Evolutionary conservation across 1,284 basidiomycete species (phyloP), one percentile per base, ranked within the genome.

Genomic region (Malassezia slooffiae): DNA sequence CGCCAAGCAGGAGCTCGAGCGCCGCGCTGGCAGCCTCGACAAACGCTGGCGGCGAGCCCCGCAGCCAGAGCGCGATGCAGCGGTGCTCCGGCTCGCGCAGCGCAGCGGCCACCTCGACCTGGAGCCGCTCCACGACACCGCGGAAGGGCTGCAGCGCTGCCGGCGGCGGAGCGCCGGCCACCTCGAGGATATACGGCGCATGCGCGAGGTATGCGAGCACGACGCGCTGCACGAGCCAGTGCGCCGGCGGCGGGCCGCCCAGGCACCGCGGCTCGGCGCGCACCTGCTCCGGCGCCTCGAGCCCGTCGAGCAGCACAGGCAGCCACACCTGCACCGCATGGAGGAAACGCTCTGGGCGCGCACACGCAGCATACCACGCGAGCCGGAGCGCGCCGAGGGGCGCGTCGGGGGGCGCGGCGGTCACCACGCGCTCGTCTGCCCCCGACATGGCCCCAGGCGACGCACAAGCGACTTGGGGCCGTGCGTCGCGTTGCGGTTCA

Each of bases 201-300:
- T 48, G 46, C 19, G 29, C 34, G 24, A 43, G n/a, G 30, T 43
- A 48, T 3, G 32, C 34, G 15, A 48, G 26, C 1, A 38, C 26
- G 6, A 42, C 21, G 17, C 35, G 41, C 36, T 42, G 46, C 22
- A 17, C 20, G 13, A 39, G 43, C 24, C 43, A 39, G 3, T n/a
- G 22, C 31, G 37, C 29, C 19, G 16, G 17, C 22, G 21, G 19
- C n/a, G 37, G 30, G 30, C 28, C 36, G 23, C 19, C 22, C 13
- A 24, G 23, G 19, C 20, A 26, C 31, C 21, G 31, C 27, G 12
- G 23, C 12, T 11, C 21, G 5, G 15, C 20, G 19, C 21, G 10
- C 20, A 19, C 13, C 15, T 19, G 28, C 42, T 17, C 8, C 28
- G 34, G 23, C 21, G 3, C 21, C 22, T 37, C 22, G 22, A 17